phyloP scores from a whole-genome alignment of 2,329 filamentous ascomycete species.

The Trichoderma aggressivum region DNA sequence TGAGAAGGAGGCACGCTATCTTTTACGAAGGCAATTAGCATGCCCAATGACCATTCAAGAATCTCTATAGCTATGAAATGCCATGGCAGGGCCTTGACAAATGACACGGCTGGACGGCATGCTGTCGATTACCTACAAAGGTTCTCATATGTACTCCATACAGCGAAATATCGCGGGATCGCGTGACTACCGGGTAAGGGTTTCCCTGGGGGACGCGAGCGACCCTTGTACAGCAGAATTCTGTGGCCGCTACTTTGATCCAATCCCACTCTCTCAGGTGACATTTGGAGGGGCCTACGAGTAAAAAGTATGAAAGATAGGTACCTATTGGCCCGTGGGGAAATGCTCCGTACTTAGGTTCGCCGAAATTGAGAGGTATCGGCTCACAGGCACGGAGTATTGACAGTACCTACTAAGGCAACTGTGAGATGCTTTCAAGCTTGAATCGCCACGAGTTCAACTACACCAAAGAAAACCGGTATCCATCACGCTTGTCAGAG shows the following conservation, averaged over 20 bases:
- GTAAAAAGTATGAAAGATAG: neutral
- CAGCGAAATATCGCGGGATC: neutral
- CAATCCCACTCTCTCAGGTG: neutral
- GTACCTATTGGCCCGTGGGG: neutral
- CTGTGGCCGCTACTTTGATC: neutral
- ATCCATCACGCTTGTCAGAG: neutral
- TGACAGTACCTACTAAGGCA: too few relatives aligned
- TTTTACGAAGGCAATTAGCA: neutral
- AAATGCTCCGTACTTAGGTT: neutral
- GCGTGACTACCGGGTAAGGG: neutral
- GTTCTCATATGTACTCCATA: neutral
- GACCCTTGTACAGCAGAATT: neutral
- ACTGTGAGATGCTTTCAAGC: too few relatives aligned
- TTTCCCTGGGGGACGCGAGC: neutral
- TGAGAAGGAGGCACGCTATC: neutral
- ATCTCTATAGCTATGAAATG: neutral
- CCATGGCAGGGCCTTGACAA: neutral
- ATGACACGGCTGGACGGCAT: neutral
- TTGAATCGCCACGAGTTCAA: neutral
- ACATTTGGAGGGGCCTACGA: neutral
- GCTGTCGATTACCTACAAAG: neutral
- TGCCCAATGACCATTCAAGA: neutral
- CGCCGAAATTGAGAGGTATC: neutral
- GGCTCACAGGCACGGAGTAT: too few relatives aligned
- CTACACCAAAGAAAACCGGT: neutral